phyloP scores from a whole-genome alignment of 148 eudicot genomes.

The Camellia sinensis region DNA sequence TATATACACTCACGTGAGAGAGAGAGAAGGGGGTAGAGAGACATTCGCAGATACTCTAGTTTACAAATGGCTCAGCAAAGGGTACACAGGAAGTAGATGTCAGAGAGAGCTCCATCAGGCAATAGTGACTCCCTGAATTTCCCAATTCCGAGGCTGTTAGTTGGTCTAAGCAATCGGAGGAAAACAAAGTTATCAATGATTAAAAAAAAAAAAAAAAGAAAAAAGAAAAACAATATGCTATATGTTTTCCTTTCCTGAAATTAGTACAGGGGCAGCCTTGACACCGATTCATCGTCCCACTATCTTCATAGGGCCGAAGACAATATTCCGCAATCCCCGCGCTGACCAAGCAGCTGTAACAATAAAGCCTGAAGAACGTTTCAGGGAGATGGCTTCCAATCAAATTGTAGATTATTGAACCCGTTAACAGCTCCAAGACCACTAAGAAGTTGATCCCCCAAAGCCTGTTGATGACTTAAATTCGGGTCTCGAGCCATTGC shows the following conservation, averaged over 20 bases:
- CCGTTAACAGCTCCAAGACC: slow-evolving; percentile 78
- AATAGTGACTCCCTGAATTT: slow-evolving; percentile 9
- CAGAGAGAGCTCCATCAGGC: slow-evolving; percentile 19
- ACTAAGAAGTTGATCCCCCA: slow-evolving; percentile 61
- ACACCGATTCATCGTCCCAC: slow-evolving; percentile 1
- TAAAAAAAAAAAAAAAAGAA: no score
- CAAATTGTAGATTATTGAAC: slow-evolving; percentile 64
- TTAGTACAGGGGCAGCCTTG: slow-evolving; percentile 11
- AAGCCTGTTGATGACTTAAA: slow-evolving; percentile 60
- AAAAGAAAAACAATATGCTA: slow-evolving; percentile 28
- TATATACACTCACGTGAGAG: slow-evolving; percentile 6
- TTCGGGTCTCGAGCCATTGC: slow-evolving; percentile 53
- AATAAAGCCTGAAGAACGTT: background rate
- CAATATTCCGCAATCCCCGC: slow-evolving; percentile 6
- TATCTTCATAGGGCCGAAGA: slow-evolving; percentile 17
- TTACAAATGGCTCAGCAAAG: slow-evolving; percentile 9
- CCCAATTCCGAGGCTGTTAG: slow-evolving; percentile 16
- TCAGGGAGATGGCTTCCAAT: slow-evolving; percentile 73
- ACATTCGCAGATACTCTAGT: slow-evolving; percentile 7
- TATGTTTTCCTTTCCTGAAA: slow-evolving; percentile 14
- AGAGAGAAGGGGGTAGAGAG: background rate
- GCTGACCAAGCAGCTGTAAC: background rate
- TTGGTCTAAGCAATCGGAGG: background rate
- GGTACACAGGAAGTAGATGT: slow-evolving; percentile 10
- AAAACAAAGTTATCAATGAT: slow-evolving; percentile 17